A percentile compares a stretch with the other conserved stretches of the same genome.
Conservation (phyloP, 2,329 filamentous ascomycete genomes). For the Cyphellophora europaea region DNA sequence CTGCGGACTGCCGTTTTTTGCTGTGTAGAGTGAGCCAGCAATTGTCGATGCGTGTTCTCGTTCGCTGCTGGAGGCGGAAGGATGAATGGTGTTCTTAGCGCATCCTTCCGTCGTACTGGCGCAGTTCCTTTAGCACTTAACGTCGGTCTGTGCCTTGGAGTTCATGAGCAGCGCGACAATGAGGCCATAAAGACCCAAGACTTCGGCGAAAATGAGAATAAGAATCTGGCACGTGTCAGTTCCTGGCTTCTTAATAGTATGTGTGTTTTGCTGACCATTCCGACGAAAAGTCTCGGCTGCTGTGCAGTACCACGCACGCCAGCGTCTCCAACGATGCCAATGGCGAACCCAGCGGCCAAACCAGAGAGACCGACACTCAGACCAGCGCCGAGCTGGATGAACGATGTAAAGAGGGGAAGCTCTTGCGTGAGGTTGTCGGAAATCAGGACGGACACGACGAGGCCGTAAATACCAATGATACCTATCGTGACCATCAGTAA, state of each 20-base stretch:
- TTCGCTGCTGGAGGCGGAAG: no score
- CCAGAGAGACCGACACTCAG: conserved; percentile 73
- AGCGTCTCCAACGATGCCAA: conserved; percentile 65
- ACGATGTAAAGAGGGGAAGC: conserved; percentile 67
- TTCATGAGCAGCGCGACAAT: conserved; percentile 99
- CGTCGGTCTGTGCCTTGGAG: conserved; percentile 69
- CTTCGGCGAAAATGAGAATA: conserved; percentile 99
- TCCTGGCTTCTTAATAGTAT: no score
- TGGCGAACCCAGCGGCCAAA: conserved; percentile 74
- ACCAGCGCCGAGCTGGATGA: conserved; percentile 79
- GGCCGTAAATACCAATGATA: conserved; percentile 99
- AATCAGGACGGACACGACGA: conserved; percentile 80
- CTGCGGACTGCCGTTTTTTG: no score
- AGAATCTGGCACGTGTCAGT: no score
- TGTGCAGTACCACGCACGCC: conserved; percentile 44
- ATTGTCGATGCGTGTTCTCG: no score
- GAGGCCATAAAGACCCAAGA: conserved; percentile 96
- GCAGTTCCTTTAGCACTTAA: conserved; percentile 50
- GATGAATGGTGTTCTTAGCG: no score
- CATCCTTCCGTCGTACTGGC: no score
- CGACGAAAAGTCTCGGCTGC: conserved; percentile 55
- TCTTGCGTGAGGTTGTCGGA: conserved; percentile 68
- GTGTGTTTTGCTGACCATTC: conserved; percentile 48
- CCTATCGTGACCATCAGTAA: no score
- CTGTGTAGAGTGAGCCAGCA: no score